Percentiles rank a stretch among this genome's conserved stretches.
phyloP scores from a whole-genome alignment of 148 eudicot species.

The Cornus controversa region DNA sequence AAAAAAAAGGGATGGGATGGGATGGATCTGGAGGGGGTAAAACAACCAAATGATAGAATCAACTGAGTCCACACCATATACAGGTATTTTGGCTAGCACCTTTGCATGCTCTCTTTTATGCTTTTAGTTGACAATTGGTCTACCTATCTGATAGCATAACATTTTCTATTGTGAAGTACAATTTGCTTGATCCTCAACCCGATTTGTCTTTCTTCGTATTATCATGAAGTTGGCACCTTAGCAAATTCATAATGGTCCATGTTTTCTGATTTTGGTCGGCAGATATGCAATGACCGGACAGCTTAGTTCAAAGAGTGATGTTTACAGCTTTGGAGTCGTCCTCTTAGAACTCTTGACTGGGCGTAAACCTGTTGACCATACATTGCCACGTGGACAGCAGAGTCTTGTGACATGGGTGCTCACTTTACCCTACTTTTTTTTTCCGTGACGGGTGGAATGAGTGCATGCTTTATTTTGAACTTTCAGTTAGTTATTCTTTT shows the following conservation, averaged over 20 bases:
- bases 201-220: background rate
- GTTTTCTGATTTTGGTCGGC: slow-evolving; percentile 16
- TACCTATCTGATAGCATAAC: background rate
- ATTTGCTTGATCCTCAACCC: background rate
- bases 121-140: background rate
- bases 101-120: background rate
- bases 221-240: background rate
- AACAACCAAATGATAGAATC: background rate
- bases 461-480: background rate
- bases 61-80: background rate
- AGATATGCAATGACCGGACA: slow-evolving; percentile 93
- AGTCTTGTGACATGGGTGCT: slow-evolving; percentile 84
- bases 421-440: background rate
- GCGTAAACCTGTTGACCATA: slow-evolving; percentile 81
- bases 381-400: slow-evolving; percentile 85
- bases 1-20: background rate
- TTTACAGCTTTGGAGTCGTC: slow-evolving; percentile 82
- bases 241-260: background rate
- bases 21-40: background rate
- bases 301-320: slow-evolving; percentile 78
- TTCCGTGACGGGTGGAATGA: background rate
- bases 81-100: background rate
- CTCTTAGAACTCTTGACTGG: slow-evolving; percentile 83
- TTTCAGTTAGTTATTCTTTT: background rate
- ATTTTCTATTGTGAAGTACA: background rate